A percentile compares a stretch with the other conserved stretches of the same genome.
Conservation (phyloP, 192 early-diverging fungal species). For the Rhizoclosmatium sp. region DNA sequence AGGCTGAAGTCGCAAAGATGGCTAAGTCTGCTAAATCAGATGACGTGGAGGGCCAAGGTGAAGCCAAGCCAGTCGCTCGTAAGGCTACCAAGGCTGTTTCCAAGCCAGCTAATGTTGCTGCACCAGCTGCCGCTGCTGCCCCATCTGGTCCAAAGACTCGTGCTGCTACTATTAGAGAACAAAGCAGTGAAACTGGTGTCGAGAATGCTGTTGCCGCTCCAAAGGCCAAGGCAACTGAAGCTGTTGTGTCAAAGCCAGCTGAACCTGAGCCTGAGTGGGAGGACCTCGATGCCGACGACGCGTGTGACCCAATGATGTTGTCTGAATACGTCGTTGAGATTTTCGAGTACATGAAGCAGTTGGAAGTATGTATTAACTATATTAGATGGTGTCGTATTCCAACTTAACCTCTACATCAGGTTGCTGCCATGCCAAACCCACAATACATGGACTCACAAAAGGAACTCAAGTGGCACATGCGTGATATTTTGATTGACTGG, state of each 20-base stretch:
- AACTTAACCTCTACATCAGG: slow-evolving; percentile 43
- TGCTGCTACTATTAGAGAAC: slow-evolving; percentile 11
- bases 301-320: slow-evolving; percentile 88
- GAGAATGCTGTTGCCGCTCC: not conserved
- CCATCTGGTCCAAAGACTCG: slow-evolving; percentile 14
- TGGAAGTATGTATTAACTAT: slow-evolving; percentile 63
- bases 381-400: slow-evolving; percentile 3
- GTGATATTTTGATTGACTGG: slow-evolving; percentile 94
- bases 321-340: slow-evolving; percentile 95
- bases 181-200: slow-evolving; percentile 21
- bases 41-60: not conserved
- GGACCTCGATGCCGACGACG: slow-evolving; percentile 82
- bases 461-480: slow-evolving; percentile 92
- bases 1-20: slow-evolving; percentile 28
- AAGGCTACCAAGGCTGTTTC: not conserved
- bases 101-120: not conserved
- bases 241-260: not conserved
- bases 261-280: slow-evolving; percentile 42
- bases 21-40: not conserved
- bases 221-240: not conserved
- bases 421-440: slow-evolving; percentile 76
- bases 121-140: not conserved
- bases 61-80: not conserved
- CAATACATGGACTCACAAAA: slow-evolving; percentile 85
- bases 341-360: slow-evolving; percentile 80